phyloP scores from a whole-genome alignment of 2,329 filamentous ascomycete genomes.

The Aspergillus tanneri region DNA sequence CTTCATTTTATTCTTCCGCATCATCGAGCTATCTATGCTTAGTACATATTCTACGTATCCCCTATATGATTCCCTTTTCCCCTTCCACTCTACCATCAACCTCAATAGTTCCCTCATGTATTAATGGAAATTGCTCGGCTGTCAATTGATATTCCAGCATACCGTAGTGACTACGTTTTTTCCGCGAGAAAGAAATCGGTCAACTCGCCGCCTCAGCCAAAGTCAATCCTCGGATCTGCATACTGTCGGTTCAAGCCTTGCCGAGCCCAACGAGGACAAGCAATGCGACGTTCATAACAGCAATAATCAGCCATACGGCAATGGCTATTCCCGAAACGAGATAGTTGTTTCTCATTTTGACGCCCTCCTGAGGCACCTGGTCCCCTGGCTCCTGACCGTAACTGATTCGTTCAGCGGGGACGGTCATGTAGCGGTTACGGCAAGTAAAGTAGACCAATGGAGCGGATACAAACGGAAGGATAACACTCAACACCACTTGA shows the following conservation, averaged over 20 bases:
- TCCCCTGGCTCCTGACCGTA: conserved; percentile 24
- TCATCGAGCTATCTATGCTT: background rate
- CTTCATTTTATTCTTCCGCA: background rate
- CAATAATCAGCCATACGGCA: conserved; percentile 70
- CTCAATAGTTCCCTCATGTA: background rate
- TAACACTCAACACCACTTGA: conserved; percentile 75
- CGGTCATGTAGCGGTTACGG: conserved; percentile 75
- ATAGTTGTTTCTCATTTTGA: conserved; percentile 73
- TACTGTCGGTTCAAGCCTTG: conserved; percentile 31
- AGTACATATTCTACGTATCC: background rate
- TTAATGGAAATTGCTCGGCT: no score
- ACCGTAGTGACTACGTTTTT: background rate
- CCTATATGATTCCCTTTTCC: background rate
- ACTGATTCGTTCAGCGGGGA: conserved; percentile 48
- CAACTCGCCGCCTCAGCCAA: background rate
- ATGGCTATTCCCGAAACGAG: conserved; percentile 58
- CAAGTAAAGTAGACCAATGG: conserved; percentile 85
- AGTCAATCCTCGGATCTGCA: background rate
- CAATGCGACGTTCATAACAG: conserved; percentile 75
- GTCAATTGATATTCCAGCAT: no score
- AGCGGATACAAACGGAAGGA: conserved; percentile 77
- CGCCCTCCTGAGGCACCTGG: conserved; percentile 21
- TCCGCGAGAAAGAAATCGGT: background rate
- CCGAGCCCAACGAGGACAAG: conserved; percentile 65
- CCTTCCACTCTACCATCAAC: no score